These are phyloP conservation scores for Pholiota molesta DNA, from an alignment of 768 basidiomycete genomes.

Conservation along the genomic window DNA sequence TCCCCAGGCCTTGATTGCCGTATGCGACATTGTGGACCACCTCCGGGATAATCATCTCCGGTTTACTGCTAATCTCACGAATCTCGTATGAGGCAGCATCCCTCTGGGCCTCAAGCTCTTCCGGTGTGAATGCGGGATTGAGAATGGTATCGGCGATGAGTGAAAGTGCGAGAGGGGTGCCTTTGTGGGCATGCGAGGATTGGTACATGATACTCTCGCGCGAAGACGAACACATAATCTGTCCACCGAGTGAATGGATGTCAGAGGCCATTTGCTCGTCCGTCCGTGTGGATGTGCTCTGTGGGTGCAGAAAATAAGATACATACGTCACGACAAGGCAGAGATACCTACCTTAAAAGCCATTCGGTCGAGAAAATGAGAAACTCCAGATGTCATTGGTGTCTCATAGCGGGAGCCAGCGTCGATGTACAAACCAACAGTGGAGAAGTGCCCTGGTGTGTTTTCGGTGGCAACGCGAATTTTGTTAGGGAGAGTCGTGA, in stretches of 20 bases:
- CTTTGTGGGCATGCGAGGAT: conserved; percentile 88
- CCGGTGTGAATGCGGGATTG: conserved; percentile 71
- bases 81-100: conserved; percentile 92
- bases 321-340: conserved; percentile 1
- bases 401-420: conserved; percentile 92
- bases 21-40: conserved; percentile 88
- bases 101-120: conserved; percentile 83
- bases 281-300: conserved; percentile 78
- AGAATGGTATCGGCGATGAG: conserved; percentile 91
- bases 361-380: conserved; percentile 93
- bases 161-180: conserved; percentile 80
- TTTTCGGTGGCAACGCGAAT: conserved; percentile 90
- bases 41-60: conserved; percentile 93
- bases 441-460: conserved; percentile 92
- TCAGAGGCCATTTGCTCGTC: conserved; percentile 79
- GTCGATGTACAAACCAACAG: conserved; percentile 91
- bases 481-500: conserved; percentile 91
- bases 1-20: conserved; percentile 77
- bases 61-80: conserved; percentile 84
- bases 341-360: conserved; percentile 82
- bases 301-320: conserved; percentile 7
- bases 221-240: conserved; percentile 89
- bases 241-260: conserved; percentile 85
- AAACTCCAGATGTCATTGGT: conserved; percentile 70
- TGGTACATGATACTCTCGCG: conserved; percentile 98